Evolutionary conservation across 257 asterid genomes (phyloP).

Genomic region (Verbascum thapsus): DNA sequence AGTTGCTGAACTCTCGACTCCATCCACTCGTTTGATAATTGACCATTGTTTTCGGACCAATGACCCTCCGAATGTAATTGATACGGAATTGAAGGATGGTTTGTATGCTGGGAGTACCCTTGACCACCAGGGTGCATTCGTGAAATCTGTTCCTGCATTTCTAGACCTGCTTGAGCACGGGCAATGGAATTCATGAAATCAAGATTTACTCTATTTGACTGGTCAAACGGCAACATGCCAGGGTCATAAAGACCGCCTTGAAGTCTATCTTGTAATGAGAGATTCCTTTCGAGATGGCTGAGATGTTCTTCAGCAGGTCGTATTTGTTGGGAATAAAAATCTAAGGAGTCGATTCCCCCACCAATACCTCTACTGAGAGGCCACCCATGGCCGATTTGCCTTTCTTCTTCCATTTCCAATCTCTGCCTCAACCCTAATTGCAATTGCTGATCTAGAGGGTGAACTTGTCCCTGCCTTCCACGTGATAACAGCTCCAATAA

Average conservation of each 20-base stretch:
- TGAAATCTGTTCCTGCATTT: conserved; percentile 70
- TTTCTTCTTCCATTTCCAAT: conserved; percentile 85
- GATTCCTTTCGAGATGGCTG: conserved; percentile 64
- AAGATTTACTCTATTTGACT: conserved; percentile 58
- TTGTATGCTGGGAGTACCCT: conserved; percentile 64
- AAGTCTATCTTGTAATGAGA: conserved; percentile 70
- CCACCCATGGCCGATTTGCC: conserved; percentile 67
- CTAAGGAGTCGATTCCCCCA: conserved; percentile 68
- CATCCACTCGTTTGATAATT: conserved; percentile 64
- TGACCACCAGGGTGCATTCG: conserved; percentile 68
- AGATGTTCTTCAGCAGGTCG: conserved; percentile 73
- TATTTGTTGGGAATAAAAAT: conserved; percentile 68
- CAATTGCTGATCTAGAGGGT: conserved; percentile 79
- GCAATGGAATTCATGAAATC: conserved; percentile 62
- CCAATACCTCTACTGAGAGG: conserved; percentile 58
- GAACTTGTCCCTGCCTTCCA: conserved; percentile 78
- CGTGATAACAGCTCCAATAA: conserved; percentile 70
- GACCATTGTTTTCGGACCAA: conserved; percentile 74
- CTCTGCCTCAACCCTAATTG: conserved; percentile 77
- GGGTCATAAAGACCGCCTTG: conserved; percentile 74
- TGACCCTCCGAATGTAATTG: conserved; percentile 60
- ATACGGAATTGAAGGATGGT: conserved; percentile 52
- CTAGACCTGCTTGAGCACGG: conserved; percentile 72
- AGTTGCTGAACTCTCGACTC: conserved; percentile 78
- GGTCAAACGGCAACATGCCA: conserved; percentile 66